Evolutionary conservation across 495 filamentous ascomycete species (phyloP).

Genomic region (Tirmania nivea): DNA sequence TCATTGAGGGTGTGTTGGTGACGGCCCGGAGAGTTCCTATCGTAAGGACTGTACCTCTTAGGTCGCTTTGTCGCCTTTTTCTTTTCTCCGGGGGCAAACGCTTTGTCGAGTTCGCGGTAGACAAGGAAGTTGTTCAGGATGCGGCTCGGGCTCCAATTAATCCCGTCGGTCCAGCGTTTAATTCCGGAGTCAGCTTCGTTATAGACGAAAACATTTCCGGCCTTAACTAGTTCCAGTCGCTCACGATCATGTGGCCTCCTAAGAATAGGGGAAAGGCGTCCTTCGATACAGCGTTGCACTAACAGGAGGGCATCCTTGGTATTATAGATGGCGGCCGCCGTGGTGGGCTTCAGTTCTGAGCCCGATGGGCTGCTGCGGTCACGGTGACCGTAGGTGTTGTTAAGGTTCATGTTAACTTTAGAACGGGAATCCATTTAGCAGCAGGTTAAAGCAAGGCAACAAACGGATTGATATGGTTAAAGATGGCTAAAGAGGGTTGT

Average conservation of each 20-base stretch:
- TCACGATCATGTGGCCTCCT: constrained; percentile 74
- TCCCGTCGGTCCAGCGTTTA: constrained; percentile 84
- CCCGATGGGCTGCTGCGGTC: not conserved
- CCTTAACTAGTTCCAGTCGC: constrained; percentile 46
- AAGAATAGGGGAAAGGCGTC: constrained; percentile 46
- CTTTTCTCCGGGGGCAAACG: constrained; percentile 72
- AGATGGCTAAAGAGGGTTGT: too few species aligned
- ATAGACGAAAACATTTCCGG: constrained; percentile 75
- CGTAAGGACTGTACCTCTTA: constrained; percentile 23
- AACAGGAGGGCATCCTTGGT: constrained; percentile 56
- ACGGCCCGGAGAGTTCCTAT: constrained; percentile 27
- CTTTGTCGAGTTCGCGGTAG: constrained; percentile 66
- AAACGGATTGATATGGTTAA: too few species aligned
- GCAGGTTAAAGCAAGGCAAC: too few species aligned
- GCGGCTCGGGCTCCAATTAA: constrained; percentile 75
- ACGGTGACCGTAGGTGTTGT: not conserved
- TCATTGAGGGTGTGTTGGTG: constrained; percentile 14
- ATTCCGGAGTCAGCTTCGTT: constrained; percentile 74
- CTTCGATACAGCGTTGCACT: constrained; percentile 52
- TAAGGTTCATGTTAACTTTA: too few species aligned
- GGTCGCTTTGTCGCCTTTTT: constrained; percentile 57
- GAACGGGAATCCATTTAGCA: too few species aligned
- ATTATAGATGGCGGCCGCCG: constrained; percentile 42
- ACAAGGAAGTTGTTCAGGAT: constrained; percentile 75
- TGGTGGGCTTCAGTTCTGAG: constrained; percentile 23